A percentile compares a stretch with the other conserved stretches of the same genome.
Conservation (phyloP, 176 grass and related monocot genomes). For the Aegilops speltoides region DNA sequence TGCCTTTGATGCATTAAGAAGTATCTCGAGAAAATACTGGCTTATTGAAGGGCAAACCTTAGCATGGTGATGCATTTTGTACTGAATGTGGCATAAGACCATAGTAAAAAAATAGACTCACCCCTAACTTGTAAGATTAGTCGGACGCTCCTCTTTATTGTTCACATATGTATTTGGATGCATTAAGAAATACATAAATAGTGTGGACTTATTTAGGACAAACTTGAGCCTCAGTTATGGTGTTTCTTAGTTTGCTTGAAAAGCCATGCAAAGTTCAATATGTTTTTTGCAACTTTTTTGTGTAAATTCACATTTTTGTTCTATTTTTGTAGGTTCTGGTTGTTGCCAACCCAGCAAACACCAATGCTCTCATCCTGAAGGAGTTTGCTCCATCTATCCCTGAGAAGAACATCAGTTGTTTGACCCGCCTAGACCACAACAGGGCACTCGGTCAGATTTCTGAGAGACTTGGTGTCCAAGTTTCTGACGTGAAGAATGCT, state of each 20-base stretch:
- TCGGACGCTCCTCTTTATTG: neutral
- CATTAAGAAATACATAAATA: neutral
- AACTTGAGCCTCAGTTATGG: neutral
- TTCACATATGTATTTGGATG: neutral
- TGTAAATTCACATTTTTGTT: neutral
- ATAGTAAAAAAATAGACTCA: neutral
- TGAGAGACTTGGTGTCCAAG: slow-evolving; percentile 81
- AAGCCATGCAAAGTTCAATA: neutral
- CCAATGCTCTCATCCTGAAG: slow-evolving; percentile 97
- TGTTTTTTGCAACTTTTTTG: neutral
- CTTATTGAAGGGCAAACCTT: neutral
- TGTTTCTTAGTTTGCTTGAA: slow-evolving; percentile 17
- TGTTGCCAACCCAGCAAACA: slow-evolving; percentile 97
- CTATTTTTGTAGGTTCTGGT: slow-evolving; percentile 74
- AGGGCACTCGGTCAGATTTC: slow-evolving; percentile 87
- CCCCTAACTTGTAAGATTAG: neutral
- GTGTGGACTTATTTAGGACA: neutral
- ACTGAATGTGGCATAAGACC: neutral
- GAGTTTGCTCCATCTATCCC: slow-evolving; percentile 94
- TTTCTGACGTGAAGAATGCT: slow-evolving; percentile 87
- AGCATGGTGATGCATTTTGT: neutral
- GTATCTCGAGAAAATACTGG: neutral
- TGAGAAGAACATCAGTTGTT: slow-evolving; percentile 92
- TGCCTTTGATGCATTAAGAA: neutral
- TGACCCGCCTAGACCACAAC: slow-evolving; percentile 95